phyloP scores from a whole-genome alignment of 768 basidiomycete species.

The Rhodotorula diobovata region DNA sequence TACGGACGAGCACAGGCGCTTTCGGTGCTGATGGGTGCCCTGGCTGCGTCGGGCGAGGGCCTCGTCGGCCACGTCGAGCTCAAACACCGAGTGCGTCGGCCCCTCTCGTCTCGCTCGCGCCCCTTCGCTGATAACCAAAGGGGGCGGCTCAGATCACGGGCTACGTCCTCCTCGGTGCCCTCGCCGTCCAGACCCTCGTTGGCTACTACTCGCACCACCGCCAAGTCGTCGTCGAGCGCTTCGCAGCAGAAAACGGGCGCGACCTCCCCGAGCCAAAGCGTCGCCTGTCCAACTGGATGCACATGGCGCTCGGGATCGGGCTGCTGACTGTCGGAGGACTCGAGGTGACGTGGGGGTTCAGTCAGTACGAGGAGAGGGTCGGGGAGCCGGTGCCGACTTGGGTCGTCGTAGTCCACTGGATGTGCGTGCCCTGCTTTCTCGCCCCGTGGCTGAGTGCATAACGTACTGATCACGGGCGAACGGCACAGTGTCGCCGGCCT shows the following conservation, averaged over 20 bases:
- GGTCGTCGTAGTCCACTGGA: conserved; percentile 8
- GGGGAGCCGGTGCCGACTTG: not conserved
- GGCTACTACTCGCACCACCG: not conserved
- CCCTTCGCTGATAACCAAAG: not conserved
- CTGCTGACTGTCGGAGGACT: conserved; percentile 14
- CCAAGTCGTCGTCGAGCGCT: not conserved
- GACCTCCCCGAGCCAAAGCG: not conserved
- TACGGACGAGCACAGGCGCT: not conserved
- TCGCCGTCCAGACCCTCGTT: not conserved
- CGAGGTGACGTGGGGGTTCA: conserved; percentile 25
- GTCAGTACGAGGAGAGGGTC: not conserved
- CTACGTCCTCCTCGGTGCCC: conserved; percentile 6
- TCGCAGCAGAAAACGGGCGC: not conserved
- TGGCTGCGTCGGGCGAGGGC: not conserved
- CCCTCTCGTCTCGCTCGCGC: not conserved
- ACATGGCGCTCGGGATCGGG: conserved; percentile 17
- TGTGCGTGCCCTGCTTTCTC: not conserved
- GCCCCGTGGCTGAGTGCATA: too few relatives aligned
- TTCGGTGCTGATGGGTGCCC: not conserved
- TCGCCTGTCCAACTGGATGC: not conserved
- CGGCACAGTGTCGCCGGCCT: conserved; percentile 18
- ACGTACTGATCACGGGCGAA: too few relatives aligned
- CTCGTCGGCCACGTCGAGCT: not conserved
- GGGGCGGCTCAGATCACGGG: conserved; percentile 4
- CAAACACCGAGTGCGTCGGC: conserved; percentile 13